Conservation (phyloP, 2,329 filamentous ascomycete genomes). For the Gaeumannomyces sp. region DNA sequence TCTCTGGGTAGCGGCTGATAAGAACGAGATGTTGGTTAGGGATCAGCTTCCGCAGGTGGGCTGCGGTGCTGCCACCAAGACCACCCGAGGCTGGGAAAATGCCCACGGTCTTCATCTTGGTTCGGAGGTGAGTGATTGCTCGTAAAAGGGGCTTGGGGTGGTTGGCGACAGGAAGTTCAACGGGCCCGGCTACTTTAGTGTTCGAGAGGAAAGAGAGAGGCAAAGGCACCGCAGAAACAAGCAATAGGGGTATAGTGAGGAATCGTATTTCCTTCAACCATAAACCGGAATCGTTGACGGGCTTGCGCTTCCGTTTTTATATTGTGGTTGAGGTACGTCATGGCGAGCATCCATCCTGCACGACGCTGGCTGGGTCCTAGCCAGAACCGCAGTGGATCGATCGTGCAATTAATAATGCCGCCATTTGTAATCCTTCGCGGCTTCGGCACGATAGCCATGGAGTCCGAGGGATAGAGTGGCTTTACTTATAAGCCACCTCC, state of each 20-base stretch:
- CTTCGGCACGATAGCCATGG: not conserved
- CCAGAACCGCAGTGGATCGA: too few relatives aligned
- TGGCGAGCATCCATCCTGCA: not conserved
- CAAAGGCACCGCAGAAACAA: too few relatives aligned
- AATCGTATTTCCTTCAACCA: too few relatives aligned
- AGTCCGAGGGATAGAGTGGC: too few relatives aligned
- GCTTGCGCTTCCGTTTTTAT: too few relatives aligned
- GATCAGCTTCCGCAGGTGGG: slow-evolving; percentile 38
- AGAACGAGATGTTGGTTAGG: slow-evolving; percentile 40
- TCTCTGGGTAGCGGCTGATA: slow-evolving; percentile 38
- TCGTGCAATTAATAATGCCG: not conserved
- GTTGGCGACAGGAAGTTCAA: too few relatives aligned
- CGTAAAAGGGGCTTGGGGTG: too few relatives aligned
- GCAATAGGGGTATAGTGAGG: too few relatives aligned
- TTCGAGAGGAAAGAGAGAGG: too few relatives aligned
- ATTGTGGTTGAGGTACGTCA: not conserved
- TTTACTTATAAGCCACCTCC: not conserved
- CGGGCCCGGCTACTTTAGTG: not conserved
- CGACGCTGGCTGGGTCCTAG: too few relatives aligned
- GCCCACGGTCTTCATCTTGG: slow-evolving; percentile 30
- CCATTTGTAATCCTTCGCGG: not conserved
- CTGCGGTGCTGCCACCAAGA: slow-evolving; percentile 43
- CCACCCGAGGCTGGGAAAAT: slow-evolving; percentile 47
- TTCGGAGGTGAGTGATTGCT: not conserved
- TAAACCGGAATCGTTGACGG: too few relatives aligned